Base-by-base conservation (phyloP, 2,329 filamentous ascomycete genomes). In the Thielaviopsis ethacetica region DNA sequence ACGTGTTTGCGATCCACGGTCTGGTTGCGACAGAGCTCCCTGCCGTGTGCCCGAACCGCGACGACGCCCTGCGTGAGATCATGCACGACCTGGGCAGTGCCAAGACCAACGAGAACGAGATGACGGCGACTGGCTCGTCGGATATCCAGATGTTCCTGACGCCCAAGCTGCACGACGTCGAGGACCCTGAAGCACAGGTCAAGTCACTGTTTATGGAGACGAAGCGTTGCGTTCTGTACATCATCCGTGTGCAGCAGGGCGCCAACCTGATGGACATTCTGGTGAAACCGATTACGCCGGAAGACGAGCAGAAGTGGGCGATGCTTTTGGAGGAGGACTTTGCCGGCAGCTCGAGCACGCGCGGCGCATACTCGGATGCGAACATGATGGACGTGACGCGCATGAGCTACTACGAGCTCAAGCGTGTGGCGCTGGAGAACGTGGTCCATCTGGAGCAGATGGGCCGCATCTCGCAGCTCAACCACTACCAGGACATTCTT, bases 181-280 rank as follows among this genome's bases (percentile, higher is more conserved):
- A 95, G 66, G 93, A 98, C 68, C 91, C 93, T 3, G 91, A 97
- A 67, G 89, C 91, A 3, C 87, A 93, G 62, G 78, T 93, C 63
- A 96, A 97, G 72, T 79, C 90, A 1, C 78, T 98, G 2, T 96
- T 96, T 70, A 97, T 96, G 83, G 93, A 97, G 72, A 97, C 93
- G 2, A 98, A 98, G 74, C 84, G 93, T 66, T 95, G 93, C 68
- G 86, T 97, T 49, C 76, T 98, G 63, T 98, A 97, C 72, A 97
- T 98, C 69, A 97, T 98, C 68, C 86, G 93, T 61, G 86, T 98
- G 41, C 94, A 98, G 71, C 89, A 88, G 1, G 93, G 93, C 9
- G 75, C 84, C 56, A 95, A 91, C 66, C 80, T 98, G n/a, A 83
- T 97, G 70, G 91, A 97, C 62, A 95, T 98, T 62, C 81, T 98